Percentiles rank a stretch among this genome's conserved stretches.
These are phyloP conservation scores for Stropharia rugosoannulata DNA, from an alignment of 768 basidiomycete genomes.

Conservation along the genomic window DNA sequence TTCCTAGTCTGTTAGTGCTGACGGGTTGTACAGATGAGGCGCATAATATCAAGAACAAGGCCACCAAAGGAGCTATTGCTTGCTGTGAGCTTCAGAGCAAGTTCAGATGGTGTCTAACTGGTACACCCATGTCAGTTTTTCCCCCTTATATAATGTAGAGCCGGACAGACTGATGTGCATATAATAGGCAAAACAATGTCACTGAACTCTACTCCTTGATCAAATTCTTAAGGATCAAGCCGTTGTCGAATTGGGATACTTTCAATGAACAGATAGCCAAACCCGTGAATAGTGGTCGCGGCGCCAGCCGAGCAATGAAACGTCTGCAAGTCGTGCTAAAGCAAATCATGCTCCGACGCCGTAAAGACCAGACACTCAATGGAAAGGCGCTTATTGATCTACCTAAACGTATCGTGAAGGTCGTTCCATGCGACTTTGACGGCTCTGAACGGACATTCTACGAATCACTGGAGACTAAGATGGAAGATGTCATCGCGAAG, in stretches of 20 bases:
- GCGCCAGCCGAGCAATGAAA: slow-evolving; percentile 72
- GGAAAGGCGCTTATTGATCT: slow-evolving; percentile 84
- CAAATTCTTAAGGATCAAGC: slow-evolving; percentile 83
- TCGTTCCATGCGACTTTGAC: slow-evolving; percentile 80
- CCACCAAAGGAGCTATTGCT: slow-evolving; percentile 73
- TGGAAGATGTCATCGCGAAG: slow-evolving; percentile 66
- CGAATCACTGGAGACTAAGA: slow-evolving; percentile 62
- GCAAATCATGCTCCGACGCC: slow-evolving; percentile 86
- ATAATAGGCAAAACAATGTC: slow-evolving; percentile 79
- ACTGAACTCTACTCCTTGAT: slow-evolving; percentile 88
- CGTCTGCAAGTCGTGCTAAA: slow-evolving; percentile 84
- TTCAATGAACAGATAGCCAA: slow-evolving; percentile 81
- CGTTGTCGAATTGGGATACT: slow-evolving; percentile 73
- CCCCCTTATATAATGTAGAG: slow-evolving; percentile 15
- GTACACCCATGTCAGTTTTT: slow-evolving; percentile 65
- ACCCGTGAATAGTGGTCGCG: slow-evolving; percentile 70
- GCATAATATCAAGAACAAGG: slow-evolving; percentile 90
- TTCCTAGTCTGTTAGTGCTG: not conserved
- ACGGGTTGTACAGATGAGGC: slow-evolving; percentile 67
- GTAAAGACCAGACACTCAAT: slow-evolving; percentile 68
- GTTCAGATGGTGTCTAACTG: slow-evolving; percentile 88
- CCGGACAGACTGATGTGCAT: slow-evolving; percentile 21
- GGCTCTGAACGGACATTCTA: slow-evolving; percentile 81
- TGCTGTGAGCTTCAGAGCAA: slow-evolving; percentile 77
- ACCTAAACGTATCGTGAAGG: slow-evolving; percentile 67